A percentile compares a stretch with the other conserved stretches of the same genome.
These are phyloP conservation scores for Pestalotiopsis sp. DNA, from an alignment of 2,329 filamentous ascomycete species.

Conservation along the genomic window DNA sequence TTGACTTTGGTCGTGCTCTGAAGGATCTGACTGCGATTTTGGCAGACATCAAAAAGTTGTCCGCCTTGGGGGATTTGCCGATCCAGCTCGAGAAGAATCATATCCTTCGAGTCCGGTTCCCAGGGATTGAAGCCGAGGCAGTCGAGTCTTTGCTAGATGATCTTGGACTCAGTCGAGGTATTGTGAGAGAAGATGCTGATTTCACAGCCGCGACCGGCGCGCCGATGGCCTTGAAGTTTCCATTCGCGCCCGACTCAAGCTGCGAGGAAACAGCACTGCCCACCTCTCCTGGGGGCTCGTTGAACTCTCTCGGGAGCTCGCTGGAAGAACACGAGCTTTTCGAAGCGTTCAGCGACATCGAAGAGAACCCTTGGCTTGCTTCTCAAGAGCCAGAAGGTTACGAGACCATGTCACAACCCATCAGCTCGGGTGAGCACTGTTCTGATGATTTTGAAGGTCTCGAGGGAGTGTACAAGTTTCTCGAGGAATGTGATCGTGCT, in stretches of 20 bases:
- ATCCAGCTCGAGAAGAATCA: slow-evolving; percentile 70
- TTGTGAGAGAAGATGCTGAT: slow-evolving; percentile 74
- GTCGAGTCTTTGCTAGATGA: slow-evolving; percentile 86
- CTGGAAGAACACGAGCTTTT: slow-evolving; percentile 39
- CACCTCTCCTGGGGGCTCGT: slow-evolving; percentile 50
- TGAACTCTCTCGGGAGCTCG: slow-evolving; percentile 40
- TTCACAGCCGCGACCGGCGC: slow-evolving; percentile 71
- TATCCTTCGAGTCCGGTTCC: slow-evolving; percentile 80
- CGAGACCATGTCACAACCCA: slow-evolving; percentile 49
- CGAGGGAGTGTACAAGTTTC: slow-evolving; percentile 59
- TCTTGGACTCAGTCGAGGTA: slow-evolving; percentile 78
- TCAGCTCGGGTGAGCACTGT: slow-evolving; percentile 43
- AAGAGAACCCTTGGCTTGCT: slow-evolving; percentile 51
- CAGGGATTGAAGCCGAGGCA: slow-evolving; percentile 82
- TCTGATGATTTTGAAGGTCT: slow-evolving; percentile 56
- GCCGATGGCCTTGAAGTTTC: slow-evolving; percentile 78
- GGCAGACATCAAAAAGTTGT: slow-evolving; percentile 78
- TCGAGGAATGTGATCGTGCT: slow-evolving; percentile 58
- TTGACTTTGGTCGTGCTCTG: slow-evolving; percentile 84
- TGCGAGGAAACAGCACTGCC: slow-evolving; percentile 28
- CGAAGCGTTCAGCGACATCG: slow-evolving; percentile 37
- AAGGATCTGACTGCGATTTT: slow-evolving; percentile 81
- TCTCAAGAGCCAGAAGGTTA: slow-evolving; percentile 47
- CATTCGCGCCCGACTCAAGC: slow-evolving; percentile 69
- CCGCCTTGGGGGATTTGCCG: slow-evolving; percentile 80